Evolutionary conservation across 1,284 basidiomycete species (phyloP), one percentile per base, ranked within the genome.

Genomic region (Kalmanozyma brasiliensis): DNA sequence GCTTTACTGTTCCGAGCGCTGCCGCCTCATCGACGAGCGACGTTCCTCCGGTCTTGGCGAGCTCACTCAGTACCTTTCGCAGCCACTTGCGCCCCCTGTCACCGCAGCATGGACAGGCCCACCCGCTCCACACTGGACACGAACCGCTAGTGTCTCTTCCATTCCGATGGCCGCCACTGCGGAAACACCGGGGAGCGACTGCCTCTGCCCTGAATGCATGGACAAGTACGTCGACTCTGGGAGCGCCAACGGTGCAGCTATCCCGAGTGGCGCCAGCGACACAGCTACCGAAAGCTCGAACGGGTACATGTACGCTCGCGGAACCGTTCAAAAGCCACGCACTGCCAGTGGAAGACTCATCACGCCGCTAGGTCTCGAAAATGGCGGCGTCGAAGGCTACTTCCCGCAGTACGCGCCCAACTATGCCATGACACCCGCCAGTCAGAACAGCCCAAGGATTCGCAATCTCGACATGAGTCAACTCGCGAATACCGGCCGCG

Each of bases 1-100:
- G 3, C 68, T 78, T 45, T 78, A 76, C 55, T 78, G 76, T 49
- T 78, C 76, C 14, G 74, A 78, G 41, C 66, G 76, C 49, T 78
- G 76, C 37, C 69, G 74, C 8, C 23, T 59, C 23, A 78, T 78
- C 42, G 76, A 78, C 42, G 63, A 75, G 45, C 64, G 75, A 34
- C 70, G 70, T 17, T 60, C 66, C 5, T 61, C 67, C 11, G 75
- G 73, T 4, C 59, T 75, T 3, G 70, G 66, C 33, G 70, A 77
- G 37, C 55, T 77, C 17, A 36, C 61, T 6, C 56, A 73, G 43
- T 77, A 75, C 47, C 57, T 74, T 4, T 69, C 65, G 4, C 61
- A 73, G n/a, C 70, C 74, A 1, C 45, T 66, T 16, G 46, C 37
- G 30, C 57, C 63, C 24, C 44, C 64, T 8, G n/a, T 48, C 23